Evolutionary conservation across 768 basidiomycete species (phyloP).

Genomic region (Boletus rubropictus): DNA sequence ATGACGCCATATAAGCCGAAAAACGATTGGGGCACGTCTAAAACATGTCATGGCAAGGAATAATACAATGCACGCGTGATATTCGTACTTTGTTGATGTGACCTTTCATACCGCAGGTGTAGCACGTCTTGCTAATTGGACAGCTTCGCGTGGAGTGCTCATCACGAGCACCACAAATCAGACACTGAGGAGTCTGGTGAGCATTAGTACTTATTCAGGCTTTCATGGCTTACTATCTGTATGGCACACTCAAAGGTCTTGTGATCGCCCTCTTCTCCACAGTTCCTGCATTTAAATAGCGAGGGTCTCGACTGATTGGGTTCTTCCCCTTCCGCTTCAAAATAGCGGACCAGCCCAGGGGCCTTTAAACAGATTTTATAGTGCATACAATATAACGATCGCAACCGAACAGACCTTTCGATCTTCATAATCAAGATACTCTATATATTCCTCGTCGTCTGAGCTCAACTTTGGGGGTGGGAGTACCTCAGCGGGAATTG

Average conservation of each 20-base stretch:
- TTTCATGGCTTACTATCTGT: conserved; percentile 50
- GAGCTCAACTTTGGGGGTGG: conserved; percentile 36
- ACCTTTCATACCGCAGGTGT: conserved; percentile 77
- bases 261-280: conserved; percentile 70
- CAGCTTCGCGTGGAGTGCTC: conserved; percentile 75
- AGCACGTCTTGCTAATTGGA: conserved; percentile 78
- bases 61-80: not conserved
- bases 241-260: conserved; percentile 64
- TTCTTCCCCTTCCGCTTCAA: conserved; percentile 44
- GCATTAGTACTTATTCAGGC: not conserved
- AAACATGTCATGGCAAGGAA: not conserved
- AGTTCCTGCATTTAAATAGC: conserved; percentile 66
- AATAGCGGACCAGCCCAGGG: conserved; percentile 54
- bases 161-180: conserved; percentile 75
- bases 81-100: conserved; percentile 58
- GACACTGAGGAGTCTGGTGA: conserved; percentile 44
- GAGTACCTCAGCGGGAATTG: conserved; percentile 43
- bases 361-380: conserved; percentile 33
- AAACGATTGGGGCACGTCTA: conserved; percentile 71
- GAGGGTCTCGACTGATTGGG: conserved; percentile 35
- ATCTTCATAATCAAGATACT: conserved; percentile 73
- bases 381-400: not conserved
- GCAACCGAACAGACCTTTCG: conserved; percentile 41
- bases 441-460: conserved; percentile 64
- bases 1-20: conserved; percentile 14